phyloP scores from a whole-genome alignment of 2,329 filamentous ascomycete genomes.

The Fusarium subglutinans region DNA sequence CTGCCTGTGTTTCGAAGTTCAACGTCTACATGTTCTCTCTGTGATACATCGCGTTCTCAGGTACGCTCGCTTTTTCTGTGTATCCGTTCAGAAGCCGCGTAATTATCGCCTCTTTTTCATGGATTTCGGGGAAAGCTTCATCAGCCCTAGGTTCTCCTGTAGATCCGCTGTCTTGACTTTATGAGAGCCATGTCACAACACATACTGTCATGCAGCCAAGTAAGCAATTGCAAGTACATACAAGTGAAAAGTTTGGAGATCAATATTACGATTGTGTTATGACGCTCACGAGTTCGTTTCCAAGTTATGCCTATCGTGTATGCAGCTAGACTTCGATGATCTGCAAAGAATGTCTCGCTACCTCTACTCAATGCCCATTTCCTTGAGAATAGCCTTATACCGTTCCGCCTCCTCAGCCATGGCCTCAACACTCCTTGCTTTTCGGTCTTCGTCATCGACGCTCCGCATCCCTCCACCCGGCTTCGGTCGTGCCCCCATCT shows the following conservation, averaged over 20 bases:
- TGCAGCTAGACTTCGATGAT: neutral
- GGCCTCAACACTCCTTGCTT: conserved; percentile 73
- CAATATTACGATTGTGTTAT: neutral
- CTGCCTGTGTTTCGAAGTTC: neutral
- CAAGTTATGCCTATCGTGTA: neutral
- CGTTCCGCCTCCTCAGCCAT: conserved; percentile 82
- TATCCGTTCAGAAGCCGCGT: neutral
- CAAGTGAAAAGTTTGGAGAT: neutral
- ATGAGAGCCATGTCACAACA: neutral
- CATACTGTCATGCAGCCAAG: neutral
- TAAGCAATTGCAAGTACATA: neutral
- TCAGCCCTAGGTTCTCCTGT: neutral
- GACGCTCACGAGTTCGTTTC: neutral
- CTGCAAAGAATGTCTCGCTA: neutral
- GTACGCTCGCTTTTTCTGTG: neutral
- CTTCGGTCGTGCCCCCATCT: conserved; percentile 53
- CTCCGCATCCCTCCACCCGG: conserved; percentile 69
- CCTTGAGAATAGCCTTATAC: conserved; percentile 63
- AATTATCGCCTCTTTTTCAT: neutral
- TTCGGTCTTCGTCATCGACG: conserved; percentile 76
- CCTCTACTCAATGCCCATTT: conserved; percentile 49
- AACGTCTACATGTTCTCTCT: neutral
- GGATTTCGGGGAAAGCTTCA: neutral
- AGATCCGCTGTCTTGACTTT: neutral
- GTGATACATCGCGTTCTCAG: neutral